Evolutionary conservation across 495 filamentous ascomycete genomes (phyloP).

Genomic region (Aspergillus affinis): DNA sequence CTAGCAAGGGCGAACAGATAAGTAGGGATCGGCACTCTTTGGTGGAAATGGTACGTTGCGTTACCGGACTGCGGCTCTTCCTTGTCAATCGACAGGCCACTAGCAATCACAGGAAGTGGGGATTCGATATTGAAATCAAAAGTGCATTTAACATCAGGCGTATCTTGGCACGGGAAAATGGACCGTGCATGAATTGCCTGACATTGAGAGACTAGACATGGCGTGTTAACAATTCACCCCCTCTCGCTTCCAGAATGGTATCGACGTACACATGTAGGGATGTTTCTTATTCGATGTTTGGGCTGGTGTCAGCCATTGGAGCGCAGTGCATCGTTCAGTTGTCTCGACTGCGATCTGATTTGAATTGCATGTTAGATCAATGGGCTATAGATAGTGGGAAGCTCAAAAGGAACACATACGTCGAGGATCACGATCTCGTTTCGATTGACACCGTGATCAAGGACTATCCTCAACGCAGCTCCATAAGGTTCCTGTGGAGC

Average conservation of each 20-base stretch:
- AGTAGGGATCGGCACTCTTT: slow-evolving; percentile 87
- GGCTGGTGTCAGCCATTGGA: slow-evolving; percentile 88
- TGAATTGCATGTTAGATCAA: slow-evolving; percentile 3
- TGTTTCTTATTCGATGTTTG: slow-evolving; percentile 92
- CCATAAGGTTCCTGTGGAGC: slow-evolving; percentile 73
- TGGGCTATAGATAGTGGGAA: not conserved
- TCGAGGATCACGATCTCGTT: slow-evolving; percentile 63
- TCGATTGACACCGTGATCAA: slow-evolving; percentile 61
- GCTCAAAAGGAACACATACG: slow-evolving; percentile 34
- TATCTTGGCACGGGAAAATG: slow-evolving; percentile 95
- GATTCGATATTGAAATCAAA: slow-evolving; percentile 86
- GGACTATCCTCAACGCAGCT: slow-evolving; percentile 69
- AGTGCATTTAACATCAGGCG: slow-evolving; percentile 89
- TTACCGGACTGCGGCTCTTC: slow-evolving; percentile 34
- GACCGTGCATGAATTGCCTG: slow-evolving; percentile 94
- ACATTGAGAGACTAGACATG: slow-evolving; percentile 74
- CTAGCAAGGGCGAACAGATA: slow-evolving; percentile 92
- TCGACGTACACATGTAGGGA: slow-evolving; percentile 81
- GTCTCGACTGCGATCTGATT: slow-evolving; percentile 61
- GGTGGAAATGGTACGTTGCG: slow-evolving; percentile 73
- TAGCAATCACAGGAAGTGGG: slow-evolving; percentile 82
- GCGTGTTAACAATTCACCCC: not conserved
- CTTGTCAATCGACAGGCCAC: slow-evolving; percentile 67
- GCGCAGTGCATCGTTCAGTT: slow-evolving; percentile 81
- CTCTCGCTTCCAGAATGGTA: slow-evolving; percentile 3